Base-by-base conservation (phyloP, 768 basidiomycete species). In the Cantharellus cinnabarinus region DNA sequence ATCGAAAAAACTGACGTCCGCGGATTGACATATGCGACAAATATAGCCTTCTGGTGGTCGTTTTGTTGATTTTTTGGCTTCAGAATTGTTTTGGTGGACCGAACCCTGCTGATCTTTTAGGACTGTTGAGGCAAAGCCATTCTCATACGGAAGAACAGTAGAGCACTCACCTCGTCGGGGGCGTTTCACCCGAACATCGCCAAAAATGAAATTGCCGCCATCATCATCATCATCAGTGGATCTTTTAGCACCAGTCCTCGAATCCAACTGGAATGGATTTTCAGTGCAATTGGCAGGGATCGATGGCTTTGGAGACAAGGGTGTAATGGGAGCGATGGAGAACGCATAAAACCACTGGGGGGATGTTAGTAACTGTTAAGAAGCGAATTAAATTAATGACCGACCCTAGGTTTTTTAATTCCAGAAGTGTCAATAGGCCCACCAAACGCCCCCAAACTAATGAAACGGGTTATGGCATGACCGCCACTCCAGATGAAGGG, bases 271-370 rank as follows among this genome's bases (percentile, higher is more conserved):
- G 63, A 66, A 60, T 42, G 66, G 68, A 10, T 62, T 62, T 34
- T 67, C 72, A 0, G 86, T 85, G 1, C 75, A 70, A 65, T 89
- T 87, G 0, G 75, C 65, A 14, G 86, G 85, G 3, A 66, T 74
- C 20, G 73, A 67, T 42, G 40, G 63, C 10, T 67, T 64, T 4
- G 72, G 66, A 14, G 71, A 64, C 3, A 73, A 65, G 34, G 72
- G 68, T 50, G 75, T 54, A 54, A 10, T 7, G 2, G 88, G 80
- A 0, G 78, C 70, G 57, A 99, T 85, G 35, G 79, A 82, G 70
- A 97, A 98, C 2, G 95, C 95, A 71, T 99, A 99, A 71, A 95
- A 97, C 85, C 89, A 97, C 93, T 97, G 64, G 38, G 52, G 38
- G 35, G 38, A 37, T 37, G n/a, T 20, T 14, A 34, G 5, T n/a